Conservation (phyloP, 2,329 filamentous ascomycete genomes). For the Ceratocystis destructans region DNA sequence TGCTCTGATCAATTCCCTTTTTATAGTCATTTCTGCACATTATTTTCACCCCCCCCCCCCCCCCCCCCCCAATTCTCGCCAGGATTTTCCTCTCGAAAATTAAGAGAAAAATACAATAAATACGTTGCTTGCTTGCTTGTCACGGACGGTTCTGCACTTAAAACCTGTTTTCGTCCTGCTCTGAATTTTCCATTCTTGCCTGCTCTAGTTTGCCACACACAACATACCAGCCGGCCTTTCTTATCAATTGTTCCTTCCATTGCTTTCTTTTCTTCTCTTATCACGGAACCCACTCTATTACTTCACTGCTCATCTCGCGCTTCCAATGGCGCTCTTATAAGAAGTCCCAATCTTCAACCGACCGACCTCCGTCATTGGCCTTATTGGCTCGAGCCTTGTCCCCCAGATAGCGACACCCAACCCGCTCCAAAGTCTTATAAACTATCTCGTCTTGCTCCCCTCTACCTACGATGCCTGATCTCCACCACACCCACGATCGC, state of each 20-base stretch:
- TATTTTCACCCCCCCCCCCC: background rate
- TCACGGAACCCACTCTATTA: background rate
- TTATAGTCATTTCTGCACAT: background rate
- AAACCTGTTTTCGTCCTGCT: constrained; percentile 2
- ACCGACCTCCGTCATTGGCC: background rate
- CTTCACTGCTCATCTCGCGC: background rate
- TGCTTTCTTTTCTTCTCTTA: background rate
- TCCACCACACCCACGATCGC: background rate
- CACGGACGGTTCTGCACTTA: background rate
- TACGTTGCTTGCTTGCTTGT: background rate
- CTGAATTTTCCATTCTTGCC: background rate
- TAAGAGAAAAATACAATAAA: background rate
- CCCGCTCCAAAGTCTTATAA: background rate
- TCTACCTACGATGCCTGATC: background rate
- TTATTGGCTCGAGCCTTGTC: background rate
- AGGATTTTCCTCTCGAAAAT: background rate
- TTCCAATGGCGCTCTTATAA: constrained; percentile 3
- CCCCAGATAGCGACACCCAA: background rate
- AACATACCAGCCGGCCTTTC: background rate
- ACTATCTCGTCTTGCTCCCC: background rate
- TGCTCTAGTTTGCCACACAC: background rate
- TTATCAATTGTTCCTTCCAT: background rate
- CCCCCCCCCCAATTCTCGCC: background rate
- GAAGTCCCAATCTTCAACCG: background rate
- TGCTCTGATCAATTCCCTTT: background rate